Conservation (phyloP, 2,329 filamentous ascomycete species). For the Alternaria ventricosa region DNA sequence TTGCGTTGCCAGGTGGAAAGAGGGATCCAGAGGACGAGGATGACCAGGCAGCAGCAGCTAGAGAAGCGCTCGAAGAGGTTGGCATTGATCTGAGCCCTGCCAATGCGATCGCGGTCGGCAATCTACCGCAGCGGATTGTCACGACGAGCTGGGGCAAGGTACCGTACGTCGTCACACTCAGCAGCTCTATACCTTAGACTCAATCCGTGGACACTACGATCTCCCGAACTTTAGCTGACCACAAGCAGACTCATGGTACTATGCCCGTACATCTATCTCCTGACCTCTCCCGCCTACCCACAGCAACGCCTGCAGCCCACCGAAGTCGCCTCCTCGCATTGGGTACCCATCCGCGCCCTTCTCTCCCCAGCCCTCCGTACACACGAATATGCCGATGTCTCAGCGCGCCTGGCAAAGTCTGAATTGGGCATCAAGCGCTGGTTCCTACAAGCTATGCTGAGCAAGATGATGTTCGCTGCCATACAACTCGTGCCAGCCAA, state of each 20-base stretch:
- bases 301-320: conserved; percentile 68
- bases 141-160: conserved; percentile 71
- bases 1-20: conserved; percentile 72
- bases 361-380: conserved; percentile 67
- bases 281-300: conserved; percentile 63
- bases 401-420: conserved; percentile 64
- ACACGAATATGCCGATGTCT: conserved; percentile 68
- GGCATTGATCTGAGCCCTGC: conserved; percentile 64
- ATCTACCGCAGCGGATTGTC: conserved; percentile 70
- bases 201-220: background rate
- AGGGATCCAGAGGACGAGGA: conserved; percentile 69
- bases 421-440: conserved; percentile 62
- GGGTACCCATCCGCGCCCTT: conserved; percentile 69
- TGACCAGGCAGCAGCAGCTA: conserved; percentile 67
- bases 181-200: background rate
- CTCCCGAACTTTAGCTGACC: background rate
- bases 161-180: conserved; percentile 54
- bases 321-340: conserved; percentile 72
- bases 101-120: conserved; percentile 60
- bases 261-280: conserved; percentile 71
- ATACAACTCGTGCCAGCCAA: conserved; percentile 68
- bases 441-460: conserved; percentile 63
- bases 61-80: conserved; percentile 72
- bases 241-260: conserved; percentile 68
- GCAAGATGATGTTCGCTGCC: conserved; percentile 72